Base-by-base conservation (phyloP, 345 rosid genomes). In the Bruguiera gymnorhiza region DNA sequence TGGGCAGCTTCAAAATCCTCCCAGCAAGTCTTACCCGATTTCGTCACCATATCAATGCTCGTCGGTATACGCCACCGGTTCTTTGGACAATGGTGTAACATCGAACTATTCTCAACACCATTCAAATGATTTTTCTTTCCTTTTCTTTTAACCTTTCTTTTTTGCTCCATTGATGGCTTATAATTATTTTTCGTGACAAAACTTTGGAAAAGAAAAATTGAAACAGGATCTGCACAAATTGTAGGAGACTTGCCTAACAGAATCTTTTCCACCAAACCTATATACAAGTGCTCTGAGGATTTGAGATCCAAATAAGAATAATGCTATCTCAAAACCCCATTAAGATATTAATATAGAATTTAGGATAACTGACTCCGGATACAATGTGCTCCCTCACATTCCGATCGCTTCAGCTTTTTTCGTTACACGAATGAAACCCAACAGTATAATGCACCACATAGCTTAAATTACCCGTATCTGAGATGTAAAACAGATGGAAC, bases 41-140 rank as follows among this genome's bases (percentile, higher is more conserved):
- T 92, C 51, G 88, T 86, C 2, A 90, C 90, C 2, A 0, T 90
- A 21, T 77, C 96, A 1, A 76, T 87, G 88, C 91, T 87, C 15
- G 64, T 87, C 32, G 78, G 62, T 90, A 6, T 92, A 88, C 27
- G 93, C 31, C 31, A 87, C 24, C 73, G 80, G 13, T 60, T 77
- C 79, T 87, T 92, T 10, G 88, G 37, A 34, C 6, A 34, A 34
- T 34, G 37, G 6, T 34, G 37, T 34, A 7, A 6, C 37, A 34
- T 8, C 0, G 37, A 7, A 34, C 37, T 34, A 34, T 34, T 34
- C 8, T 34, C 37, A 34, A 8, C 37, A 34, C 8, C 8, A 34
- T 1, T 7, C 10, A 0, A 8, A 34, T 34, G 37, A 8, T 34
- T 34, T 34, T 34, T 34, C 37, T 3, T 11, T 3, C 29, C 0